phyloP scores from a whole-genome alignment of 2,329 filamentous ascomycete species.

The Pezicula rhizophila region DNA sequence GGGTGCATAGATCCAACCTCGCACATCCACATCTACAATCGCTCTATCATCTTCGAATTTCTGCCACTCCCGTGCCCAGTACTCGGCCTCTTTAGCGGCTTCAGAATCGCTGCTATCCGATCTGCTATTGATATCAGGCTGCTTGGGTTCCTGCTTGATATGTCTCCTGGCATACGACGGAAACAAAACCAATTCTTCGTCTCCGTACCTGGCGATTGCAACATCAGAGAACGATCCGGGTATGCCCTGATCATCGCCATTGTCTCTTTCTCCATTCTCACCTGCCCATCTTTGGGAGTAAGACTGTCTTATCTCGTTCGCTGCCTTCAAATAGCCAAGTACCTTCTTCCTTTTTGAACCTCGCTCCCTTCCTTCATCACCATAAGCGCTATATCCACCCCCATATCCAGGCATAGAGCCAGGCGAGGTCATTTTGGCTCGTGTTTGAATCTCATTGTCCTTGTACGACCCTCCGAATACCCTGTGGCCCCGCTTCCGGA shows the following conservation, averaged over 20 bases:
- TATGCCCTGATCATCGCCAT: slow-evolving; percentile 43
- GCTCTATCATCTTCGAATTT: slow-evolving; percentile 75
- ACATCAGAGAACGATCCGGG: slow-evolving; percentile 80
- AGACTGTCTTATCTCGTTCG: slow-evolving; percentile 64
- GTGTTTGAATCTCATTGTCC: slow-evolving; percentile 30
- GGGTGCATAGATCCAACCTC: slow-evolving; percentile 91
- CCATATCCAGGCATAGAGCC: slow-evolving; percentile 27
- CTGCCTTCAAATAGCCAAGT: slow-evolving; percentile 64
- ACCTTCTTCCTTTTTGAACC: slow-evolving; percentile 75
- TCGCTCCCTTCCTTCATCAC: slow-evolving; percentile 41
- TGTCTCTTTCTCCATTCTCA: slow-evolving; percentile 35
- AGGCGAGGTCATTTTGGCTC: slow-evolving; percentile 23
- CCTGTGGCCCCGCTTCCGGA: slow-evolving; percentile 21
- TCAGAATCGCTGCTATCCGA: slow-evolving; percentile 32
- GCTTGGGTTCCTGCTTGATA: slow-evolving; percentile 22
- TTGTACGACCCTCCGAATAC: slow-evolving; percentile 26
- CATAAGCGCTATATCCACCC: slow-evolving; percentile 21
- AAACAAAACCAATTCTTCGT: slow-evolving; percentile 92
- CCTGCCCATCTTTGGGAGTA: slow-evolving; percentile 46
- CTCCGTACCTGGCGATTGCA: slow-evolving; percentile 69
- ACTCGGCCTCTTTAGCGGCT: slow-evolving; percentile 57
- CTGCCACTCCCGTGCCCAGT: slow-evolving; percentile 75
- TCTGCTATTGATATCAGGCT: slow-evolving; percentile 26
- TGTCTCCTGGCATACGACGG: slow-evolving; percentile 75
- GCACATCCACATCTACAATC: slow-evolving; percentile 86